phyloP scores from a whole-genome alignment of 2,329 filamentous ascomycete genomes.

The Paraphaeosphaeria minitans region DNA sequence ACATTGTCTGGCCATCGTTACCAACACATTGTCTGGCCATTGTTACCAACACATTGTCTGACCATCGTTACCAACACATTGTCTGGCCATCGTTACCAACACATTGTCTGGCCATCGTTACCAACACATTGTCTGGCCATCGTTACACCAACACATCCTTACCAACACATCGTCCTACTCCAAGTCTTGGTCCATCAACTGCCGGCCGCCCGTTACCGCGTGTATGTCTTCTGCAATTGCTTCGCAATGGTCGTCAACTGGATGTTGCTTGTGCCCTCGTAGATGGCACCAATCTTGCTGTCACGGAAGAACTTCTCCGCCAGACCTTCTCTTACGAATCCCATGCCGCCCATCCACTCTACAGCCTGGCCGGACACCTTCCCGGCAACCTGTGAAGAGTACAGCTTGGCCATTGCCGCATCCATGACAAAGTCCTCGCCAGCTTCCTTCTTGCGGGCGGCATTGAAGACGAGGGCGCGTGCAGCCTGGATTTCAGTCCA shows the following conservation, averaged over 20 bases:
- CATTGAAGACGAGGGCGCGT: slow-evolving; percentile 91
- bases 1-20: too few relatives aligned
- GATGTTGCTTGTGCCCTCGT: slow-evolving; percentile 86
- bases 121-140: too few relatives aligned
- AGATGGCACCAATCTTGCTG: slow-evolving; percentile 98
- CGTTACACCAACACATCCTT: too few relatives aligned
- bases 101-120: too few relatives aligned
- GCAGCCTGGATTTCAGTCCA: slow-evolving; percentile 94
- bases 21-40: too few relatives aligned
- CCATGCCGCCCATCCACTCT: slow-evolving; percentile 99
- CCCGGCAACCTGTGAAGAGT: slow-evolving; percentile 88
- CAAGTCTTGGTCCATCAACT: not conserved
- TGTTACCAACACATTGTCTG: too few relatives aligned
- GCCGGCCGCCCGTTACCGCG: slow-evolving; percentile 48
- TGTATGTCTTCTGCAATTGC: slow-evolving; percentile 71
- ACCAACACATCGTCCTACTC: not conserved
- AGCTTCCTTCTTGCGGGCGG: slow-evolving; percentile 95
- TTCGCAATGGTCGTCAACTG: slow-evolving; percentile 74
- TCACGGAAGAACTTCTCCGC: slow-evolving; percentile 98
- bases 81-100: too few relatives aligned
- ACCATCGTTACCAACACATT: too few relatives aligned
- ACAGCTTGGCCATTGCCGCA: slow-evolving; percentile 98
- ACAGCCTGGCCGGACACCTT: slow-evolving; percentile 83
- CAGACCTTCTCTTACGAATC: slow-evolving; percentile 92
- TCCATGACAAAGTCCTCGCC: slow-evolving; percentile 94